These are phyloP conservation scores for Houttuynia cordata DNA, from an alignment of 164 flowering plant genomes.

Conservation along the genomic window DNA sequence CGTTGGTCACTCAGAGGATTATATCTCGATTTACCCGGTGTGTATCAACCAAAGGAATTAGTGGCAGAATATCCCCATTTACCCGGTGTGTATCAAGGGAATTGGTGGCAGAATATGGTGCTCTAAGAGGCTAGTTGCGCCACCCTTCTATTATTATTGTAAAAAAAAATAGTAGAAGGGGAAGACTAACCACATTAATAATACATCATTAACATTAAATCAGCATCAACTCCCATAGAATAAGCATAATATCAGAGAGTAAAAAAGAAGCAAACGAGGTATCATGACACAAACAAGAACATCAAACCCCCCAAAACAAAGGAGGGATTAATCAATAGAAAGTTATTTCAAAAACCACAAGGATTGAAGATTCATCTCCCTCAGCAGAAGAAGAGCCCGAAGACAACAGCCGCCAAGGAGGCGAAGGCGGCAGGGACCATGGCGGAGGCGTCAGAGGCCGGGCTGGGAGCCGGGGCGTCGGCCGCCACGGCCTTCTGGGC, in stretches of 20 bases:
- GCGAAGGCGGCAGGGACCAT: conserved; percentile 1
- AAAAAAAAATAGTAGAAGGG: no score
- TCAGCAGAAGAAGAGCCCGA: conserved; percentile 8
- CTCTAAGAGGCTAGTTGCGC: no score
- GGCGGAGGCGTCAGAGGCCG: conserved; percentile 3
- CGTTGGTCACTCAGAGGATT: no score
- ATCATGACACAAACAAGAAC: background rate
- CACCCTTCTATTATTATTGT: no score
- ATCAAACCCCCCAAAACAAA: background rate
- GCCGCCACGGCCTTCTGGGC: conserved; percentile 16
- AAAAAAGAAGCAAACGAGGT: no score
- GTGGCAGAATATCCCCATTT: no score
- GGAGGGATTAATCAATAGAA: no score
- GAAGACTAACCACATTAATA: no score
- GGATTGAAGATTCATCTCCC: background rate
- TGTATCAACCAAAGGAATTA: no score
- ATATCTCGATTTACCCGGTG: no score
- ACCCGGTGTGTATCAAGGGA: no score
- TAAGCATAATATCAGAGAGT: background rate
- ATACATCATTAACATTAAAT: background rate
- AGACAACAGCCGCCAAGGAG: conserved; percentile 2
- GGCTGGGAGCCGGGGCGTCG: conserved; percentile 19
- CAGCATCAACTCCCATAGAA: background rate
- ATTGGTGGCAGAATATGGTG: no score
- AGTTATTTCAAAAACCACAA: background rate